A percentile compares a stretch with the other conserved stretches of the same genome.
phyloP scores from a whole-genome alignment of 768 basidiomycete genomes.

The Peribolospora kevripleyi region DNA sequence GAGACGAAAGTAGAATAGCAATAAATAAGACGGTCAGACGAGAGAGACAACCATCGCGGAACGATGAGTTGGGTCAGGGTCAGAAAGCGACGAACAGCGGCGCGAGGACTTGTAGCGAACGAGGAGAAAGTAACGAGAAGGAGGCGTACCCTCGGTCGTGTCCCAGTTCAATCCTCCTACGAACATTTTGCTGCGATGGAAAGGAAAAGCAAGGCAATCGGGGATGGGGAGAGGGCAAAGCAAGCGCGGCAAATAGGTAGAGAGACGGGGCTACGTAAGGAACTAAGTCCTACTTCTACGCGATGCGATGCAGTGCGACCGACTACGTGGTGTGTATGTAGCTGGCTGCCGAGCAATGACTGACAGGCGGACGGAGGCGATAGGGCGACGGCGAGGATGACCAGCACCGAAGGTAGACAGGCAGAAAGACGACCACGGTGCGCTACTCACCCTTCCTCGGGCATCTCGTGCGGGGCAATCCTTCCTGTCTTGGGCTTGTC shows the following conservation, averaged over 20 bases:
- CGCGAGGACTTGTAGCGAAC: conserved; percentile 8
- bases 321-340: no score
- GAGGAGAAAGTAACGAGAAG: conserved; percentile 9
- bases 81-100: background rate
- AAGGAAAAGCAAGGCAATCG: conserved; percentile 12
- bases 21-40: background rate
- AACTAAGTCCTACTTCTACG: no score
- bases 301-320: no score
- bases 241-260: conserved; percentile 5
- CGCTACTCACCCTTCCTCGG: conserved; percentile 84
- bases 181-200: conserved; percentile 80
- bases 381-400: no score
- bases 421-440: background rate
- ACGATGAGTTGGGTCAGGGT: background rate
- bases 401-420: conserved; percentile 5
- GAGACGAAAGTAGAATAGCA: conserved; percentile 16
- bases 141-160: conserved; percentile 75
- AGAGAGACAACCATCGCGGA: background rate
- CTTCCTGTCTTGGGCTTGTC: conserved; percentile 11
- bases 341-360: no score
- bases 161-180: conserved; percentile 99
- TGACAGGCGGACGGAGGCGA: no score
- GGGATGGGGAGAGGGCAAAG: background rate
- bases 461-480: conserved; percentile 70
- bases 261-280: conserved; percentile 4